A percentile compares a stretch with the other conserved stretches of the same genome.
Evolutionary conservation across 2,329 filamentous ascomycete genomes (phyloP).

Genomic region (Sporothrix mexicana): DNA sequence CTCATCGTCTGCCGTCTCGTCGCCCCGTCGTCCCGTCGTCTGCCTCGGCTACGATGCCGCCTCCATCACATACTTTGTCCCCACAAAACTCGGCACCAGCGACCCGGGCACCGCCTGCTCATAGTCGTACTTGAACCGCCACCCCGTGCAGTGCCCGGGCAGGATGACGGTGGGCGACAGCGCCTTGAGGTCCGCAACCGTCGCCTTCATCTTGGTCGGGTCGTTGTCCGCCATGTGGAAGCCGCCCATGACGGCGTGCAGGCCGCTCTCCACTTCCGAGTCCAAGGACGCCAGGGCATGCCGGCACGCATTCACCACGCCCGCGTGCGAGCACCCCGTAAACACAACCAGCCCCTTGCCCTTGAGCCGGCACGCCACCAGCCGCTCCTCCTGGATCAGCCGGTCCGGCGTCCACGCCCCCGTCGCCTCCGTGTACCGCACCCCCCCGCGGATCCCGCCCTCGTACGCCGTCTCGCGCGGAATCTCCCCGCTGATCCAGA

Average conservation of each 20-base stretch:
- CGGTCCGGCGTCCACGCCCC: slow-evolving; percentile 56
- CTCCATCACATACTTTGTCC: slow-evolving; percentile 46
- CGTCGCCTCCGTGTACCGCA: slow-evolving; percentile 50
- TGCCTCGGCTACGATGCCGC: neutral
- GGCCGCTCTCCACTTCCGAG: slow-evolving; percentile 44
- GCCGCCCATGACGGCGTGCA: slow-evolving; percentile 59
- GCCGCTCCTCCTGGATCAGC: slow-evolving; percentile 57
- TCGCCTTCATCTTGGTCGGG: slow-evolving; percentile 50
- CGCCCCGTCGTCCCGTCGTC: neutral
- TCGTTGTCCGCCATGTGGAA: slow-evolving; percentile 59
- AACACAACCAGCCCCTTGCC: slow-evolving; percentile 62
- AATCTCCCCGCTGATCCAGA: slow-evolving; percentile 60
- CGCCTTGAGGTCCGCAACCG: slow-evolving; percentile 55
- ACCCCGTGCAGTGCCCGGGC: slow-evolving; percentile 62
- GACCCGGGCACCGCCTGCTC: slow-evolving; percentile 57
- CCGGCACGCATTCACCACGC: slow-evolving; percentile 57
- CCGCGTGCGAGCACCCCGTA: slow-evolving; percentile 62
- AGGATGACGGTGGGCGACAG: slow-evolving; percentile 56
- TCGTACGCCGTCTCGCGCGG: slow-evolving; percentile 58
- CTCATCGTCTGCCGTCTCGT: neutral
- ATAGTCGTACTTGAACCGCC: slow-evolving; percentile 60
- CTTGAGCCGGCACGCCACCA: slow-evolving; percentile 60
- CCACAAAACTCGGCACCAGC: slow-evolving; percentile 58
- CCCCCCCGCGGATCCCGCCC: slow-evolving; percentile 51
- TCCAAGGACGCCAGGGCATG: slow-evolving; percentile 54